Base-by-base conservation (phyloP, 371 early-diverging fungal genomes). In the Circinella minor region DNA sequence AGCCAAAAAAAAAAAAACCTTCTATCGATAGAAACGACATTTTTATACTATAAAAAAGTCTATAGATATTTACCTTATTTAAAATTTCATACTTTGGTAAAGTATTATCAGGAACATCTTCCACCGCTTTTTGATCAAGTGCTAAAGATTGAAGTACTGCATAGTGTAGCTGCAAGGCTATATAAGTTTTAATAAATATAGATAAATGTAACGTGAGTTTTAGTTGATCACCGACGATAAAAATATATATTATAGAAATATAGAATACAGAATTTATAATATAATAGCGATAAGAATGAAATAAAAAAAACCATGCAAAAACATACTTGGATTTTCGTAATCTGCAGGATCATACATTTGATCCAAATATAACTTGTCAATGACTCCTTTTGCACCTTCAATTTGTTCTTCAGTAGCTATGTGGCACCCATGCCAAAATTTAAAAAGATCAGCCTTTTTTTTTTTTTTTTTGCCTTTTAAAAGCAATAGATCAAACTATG, bases 311-410 rank as follows among this genome's bases (percentile, higher is more conserved):
- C 27, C 55, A 27, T 63, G 36, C 1, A 51, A 13, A 47, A 55
- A 70, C 81, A 20, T 81, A 88, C 89, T 66, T 69, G 93, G 93
- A 71, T 91, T 91, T 55, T 84, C 83, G 67, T 86, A 88, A 55
- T 77, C 74, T n/a, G 73, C 65, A 8, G 86, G 81, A 39, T 78
- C 68, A 65, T 81, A 90, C 9, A 77, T 75, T 18, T 80, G 79
- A 61, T 84, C 68, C 64, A 36, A 70, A 37, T 11, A 61, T 65
- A 27, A 48, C 13, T 17, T 57, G 20, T 34, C n/a, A 11, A 57
- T 7, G 7, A 57, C 34, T 51, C 36, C 37, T 4, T 51, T 7
- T n/a, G 37, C 55, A 65, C 11, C 37, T 34, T 70, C 61, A 10
- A 65, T 54, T 34, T 65, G 61, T 18, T 65, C 70, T 13, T 64